Base-by-base conservation (phyloP, 495 filamentous ascomycete genomes). In the Alectoria sarmentosa region DNA sequence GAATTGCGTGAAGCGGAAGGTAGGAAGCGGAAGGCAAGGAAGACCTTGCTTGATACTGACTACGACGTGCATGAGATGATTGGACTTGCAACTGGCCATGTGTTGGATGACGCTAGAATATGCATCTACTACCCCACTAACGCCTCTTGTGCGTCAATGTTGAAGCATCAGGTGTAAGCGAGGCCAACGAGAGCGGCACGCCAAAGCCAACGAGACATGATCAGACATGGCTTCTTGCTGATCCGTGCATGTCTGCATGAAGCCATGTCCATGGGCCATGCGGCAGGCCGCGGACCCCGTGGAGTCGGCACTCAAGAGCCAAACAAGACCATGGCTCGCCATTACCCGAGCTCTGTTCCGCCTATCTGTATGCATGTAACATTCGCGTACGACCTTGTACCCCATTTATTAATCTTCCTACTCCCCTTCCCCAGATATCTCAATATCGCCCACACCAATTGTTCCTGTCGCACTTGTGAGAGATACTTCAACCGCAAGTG, bases 341-440 rank as follows among this genome's bases (percentile, higher is more conserved):
- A 7, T 54, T 54, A 34, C 30, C 52, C 52, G 52, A 55, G 52
- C 30, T 55, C n/a, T n/a, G n/a, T n/a, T n/a, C n/a, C n/a, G n/a
- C n/a, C n/a, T n/a, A n/a, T n/a, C n/a, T n/a, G n/a, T n/a, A 55
- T 55, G 52, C 52, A 55, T 32, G 52, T 34, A 55, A 32, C 28
- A 9, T 30, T 55, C n/a, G 30, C 15, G 52, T 55, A 55, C 48
- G 6, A 28, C 48, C 44, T 48, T 6, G 2, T 52, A 52, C 52
- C 52, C 52, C 28, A 34, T 2, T 15, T 34, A 32, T 55, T 55
- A 55, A 34, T 55, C 52, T n/a, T 34, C 52, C 52, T 6, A 34
- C 3, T 34, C 30, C 52, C 52, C 52, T 19, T 30, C 52, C 52
- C 23, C 48, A 15, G 8, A 17, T 15, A 32, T 28, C 32, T 10